These are phyloP conservation scores for Malassezia yamatoensis DNA, from an alignment of 1,284 basidiomycete species.

Conservation along the genomic window DNA sequence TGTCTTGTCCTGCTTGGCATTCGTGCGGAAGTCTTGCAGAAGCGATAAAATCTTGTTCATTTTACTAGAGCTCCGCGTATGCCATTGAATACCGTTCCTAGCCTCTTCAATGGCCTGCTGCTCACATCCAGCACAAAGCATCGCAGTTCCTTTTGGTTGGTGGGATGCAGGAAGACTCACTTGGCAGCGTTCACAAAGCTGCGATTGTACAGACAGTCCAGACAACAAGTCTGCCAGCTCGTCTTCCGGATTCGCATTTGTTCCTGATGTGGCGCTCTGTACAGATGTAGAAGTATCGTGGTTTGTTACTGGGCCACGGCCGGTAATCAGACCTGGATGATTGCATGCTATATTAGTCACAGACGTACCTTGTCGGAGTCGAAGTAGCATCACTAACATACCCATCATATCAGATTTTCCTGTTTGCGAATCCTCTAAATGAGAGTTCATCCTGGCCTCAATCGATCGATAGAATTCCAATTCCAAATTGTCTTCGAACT, in stretches of 20 bases:
- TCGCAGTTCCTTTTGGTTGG: background rate
- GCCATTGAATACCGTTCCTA: slow-evolving; percentile 53
- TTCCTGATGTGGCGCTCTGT: slow-evolving; percentile 7
- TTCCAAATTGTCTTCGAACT: slow-evolving; percentile 55
- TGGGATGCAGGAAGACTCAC: slow-evolving; percentile 11
- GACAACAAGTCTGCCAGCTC: slow-evolving; percentile 68
- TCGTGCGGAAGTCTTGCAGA: slow-evolving; percentile 60
- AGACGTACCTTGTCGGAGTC: slow-evolving; percentile 63
- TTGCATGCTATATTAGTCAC: slow-evolving; percentile 24
- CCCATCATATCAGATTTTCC: slow-evolving; percentile 65
- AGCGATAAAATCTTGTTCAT: slow-evolving; percentile 70
- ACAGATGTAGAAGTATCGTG: slow-evolving; percentile 20
- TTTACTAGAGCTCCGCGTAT: slow-evolving; percentile 58
- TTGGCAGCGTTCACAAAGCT: slow-evolving; percentile 37
- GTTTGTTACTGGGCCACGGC: background rate
- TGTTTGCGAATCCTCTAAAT: slow-evolving; percentile 53
- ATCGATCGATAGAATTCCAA: slow-evolving; percentile 70
- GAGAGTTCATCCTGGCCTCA: slow-evolving; percentile 62
- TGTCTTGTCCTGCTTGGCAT: slow-evolving; percentile 63
- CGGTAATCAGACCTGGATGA: slow-evolving; percentile 30
- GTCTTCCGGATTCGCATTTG: slow-evolving; percentile 22
- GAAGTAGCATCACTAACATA: slow-evolving; percentile 70
- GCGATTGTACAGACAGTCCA: slow-evolving; percentile 53
- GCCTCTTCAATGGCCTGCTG: slow-evolving; percentile 17
- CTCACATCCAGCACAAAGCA: slow-evolving; percentile 30